Evolutionary conservation across 495 filamentous ascomycete genomes (phyloP).

Genomic region (Cenococcum geophilum): DNA sequence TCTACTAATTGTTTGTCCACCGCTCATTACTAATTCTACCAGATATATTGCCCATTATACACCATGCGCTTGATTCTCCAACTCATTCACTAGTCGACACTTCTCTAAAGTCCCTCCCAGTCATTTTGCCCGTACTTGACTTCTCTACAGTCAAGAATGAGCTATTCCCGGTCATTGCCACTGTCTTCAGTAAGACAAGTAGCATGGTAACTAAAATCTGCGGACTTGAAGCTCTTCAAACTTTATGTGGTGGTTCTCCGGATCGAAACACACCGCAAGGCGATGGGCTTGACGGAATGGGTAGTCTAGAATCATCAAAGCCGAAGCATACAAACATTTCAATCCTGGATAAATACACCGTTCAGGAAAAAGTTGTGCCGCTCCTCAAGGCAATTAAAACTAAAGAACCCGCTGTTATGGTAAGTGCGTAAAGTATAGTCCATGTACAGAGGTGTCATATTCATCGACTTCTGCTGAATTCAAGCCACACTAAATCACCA

Average conservation of each 20-base stretch:
- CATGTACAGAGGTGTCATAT: too few species aligned
- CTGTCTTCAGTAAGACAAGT: constrained; percentile 84
- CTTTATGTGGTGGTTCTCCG: constrained; percentile 66
- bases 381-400: constrained; percentile 91
- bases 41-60: constrained; percentile 83
- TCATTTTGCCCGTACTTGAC: constrained; percentile 74
- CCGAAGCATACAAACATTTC: constrained; percentile 53
- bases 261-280: constrained; percentile 40
- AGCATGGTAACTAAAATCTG: constrained; percentile 90
- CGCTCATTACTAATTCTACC: constrained; percentile 17
- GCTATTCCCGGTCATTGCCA: constrained; percentile 82
- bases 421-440: constrained; percentile 15
- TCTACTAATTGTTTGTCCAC: background rate
- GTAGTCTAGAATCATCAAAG: constrained; percentile 38
- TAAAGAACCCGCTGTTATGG: constrained; percentile 92
- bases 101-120: constrained; percentile 64
- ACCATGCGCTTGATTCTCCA: constrained; percentile 74
- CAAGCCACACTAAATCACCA: too few species aligned
- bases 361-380: constrained; percentile 93
- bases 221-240: constrained; percentile 80
- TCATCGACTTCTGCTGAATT: too few species aligned
- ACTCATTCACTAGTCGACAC: constrained; percentile 86
- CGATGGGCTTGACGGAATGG: constrained; percentile 67
- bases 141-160: constrained; percentile 96
- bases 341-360: constrained; percentile 91